A percentile compares a stretch with the other conserved stretches of the same genome.
Conservation (phyloP, 306 rosid species). For the Corylus americana region DNA sequence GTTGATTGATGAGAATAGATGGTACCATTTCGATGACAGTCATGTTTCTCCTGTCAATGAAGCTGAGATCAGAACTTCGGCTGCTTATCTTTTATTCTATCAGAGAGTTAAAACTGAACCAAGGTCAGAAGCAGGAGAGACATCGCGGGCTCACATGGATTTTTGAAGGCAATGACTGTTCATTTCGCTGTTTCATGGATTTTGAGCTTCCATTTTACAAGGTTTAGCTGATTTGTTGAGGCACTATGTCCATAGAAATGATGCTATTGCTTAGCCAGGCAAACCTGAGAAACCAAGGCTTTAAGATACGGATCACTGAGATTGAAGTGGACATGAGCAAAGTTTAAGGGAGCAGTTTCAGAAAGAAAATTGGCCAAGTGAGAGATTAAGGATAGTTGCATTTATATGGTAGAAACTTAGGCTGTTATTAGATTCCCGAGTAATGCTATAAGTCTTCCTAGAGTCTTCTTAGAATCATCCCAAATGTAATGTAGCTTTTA, state of each 20-base stretch:
- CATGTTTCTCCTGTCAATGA: slow-evolving; percentile 68
- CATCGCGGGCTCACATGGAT: slow-evolving; percentile 41
- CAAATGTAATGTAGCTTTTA: no score
- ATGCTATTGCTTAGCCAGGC: slow-evolving; percentile 26
- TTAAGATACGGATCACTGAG: slow-evolving; percentile 15
- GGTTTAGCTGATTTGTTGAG: slow-evolving; percentile 27
- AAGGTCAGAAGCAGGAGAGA: slow-evolving; percentile 38
- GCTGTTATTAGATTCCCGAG: not conserved
- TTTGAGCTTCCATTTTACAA: slow-evolving; percentile 22
- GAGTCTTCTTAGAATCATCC: no score
- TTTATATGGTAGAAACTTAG: not conserved
- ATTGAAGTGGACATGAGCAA: slow-evolving; percentile 17
- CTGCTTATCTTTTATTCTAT: slow-evolving; percentile 91
- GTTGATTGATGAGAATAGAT: slow-evolving; percentile 86
- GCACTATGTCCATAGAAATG: slow-evolving; percentile 18
- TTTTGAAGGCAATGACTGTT: slow-evolving; percentile 27
- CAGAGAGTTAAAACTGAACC: slow-evolving; percentile 59
- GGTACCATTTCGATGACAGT: slow-evolving; percentile 98
- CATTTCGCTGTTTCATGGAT: slow-evolving; percentile 26
- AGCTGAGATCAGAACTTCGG: slow-evolving; percentile 79
- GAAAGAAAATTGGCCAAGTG: slow-evolving; percentile 24
- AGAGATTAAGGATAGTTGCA: slow-evolving; percentile 24
- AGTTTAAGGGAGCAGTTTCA: slow-evolving; percentile 25
- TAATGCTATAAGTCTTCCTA: no score
- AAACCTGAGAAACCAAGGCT: slow-evolving; percentile 20